Conservation (phyloP, 2,329 filamentous ascomycete genomes). For the Alternaria solani region DNA sequence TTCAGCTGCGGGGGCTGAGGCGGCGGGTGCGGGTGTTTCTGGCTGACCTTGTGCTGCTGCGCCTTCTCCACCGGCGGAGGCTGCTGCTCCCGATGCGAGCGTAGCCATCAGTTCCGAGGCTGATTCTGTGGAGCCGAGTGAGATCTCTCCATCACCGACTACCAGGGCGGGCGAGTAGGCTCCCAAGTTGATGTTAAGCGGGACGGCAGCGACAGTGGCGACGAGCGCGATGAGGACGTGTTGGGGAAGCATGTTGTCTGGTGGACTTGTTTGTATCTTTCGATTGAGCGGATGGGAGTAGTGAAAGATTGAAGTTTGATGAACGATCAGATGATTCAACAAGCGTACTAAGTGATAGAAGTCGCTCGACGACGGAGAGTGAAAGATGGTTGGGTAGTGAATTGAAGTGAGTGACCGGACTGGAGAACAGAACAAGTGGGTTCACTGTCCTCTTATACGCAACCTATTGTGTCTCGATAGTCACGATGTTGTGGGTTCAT, state of each 20-base stretch:
- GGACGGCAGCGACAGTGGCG: slow-evolving; percentile 51
- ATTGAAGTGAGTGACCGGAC: slow-evolving; percentile 51
- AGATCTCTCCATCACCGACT: slow-evolving; percentile 64
- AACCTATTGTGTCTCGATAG: slow-evolving; percentile 16
- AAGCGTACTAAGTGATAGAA: slow-evolving; percentile 31
- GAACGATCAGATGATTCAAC: slow-evolving; percentile 21
- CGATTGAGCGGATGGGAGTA: slow-evolving; percentile 15
- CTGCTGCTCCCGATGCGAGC: slow-evolving; percentile 53
- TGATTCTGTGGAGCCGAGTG: slow-evolving; percentile 54
- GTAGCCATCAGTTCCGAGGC: slow-evolving; percentile 56
- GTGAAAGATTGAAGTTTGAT: slow-evolving; percentile 4
- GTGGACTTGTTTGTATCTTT: slow-evolving; percentile 25
- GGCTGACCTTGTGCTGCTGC: slow-evolving; percentile 23
- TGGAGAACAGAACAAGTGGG: slow-evolving; percentile 43
- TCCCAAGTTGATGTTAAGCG: slow-evolving; percentile 63
- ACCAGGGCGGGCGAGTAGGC: slow-evolving; percentile 62
- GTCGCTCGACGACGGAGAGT: slow-evolving; percentile 46
- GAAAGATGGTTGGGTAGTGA: slow-evolving; percentile 39
- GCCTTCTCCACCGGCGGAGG: slow-evolving; percentile 26
- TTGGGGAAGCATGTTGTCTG: slow-evolving; percentile 50
- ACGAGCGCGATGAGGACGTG: slow-evolving; percentile 47
- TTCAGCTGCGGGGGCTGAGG: slow-evolving; percentile 13
- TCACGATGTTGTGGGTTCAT: slow-evolving; percentile 16
- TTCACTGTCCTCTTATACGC: slow-evolving; percentile 40
- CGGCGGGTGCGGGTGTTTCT: slow-evolving; percentile 19